Percentiles rank a stretch among this genome's conserved stretches.
Evolutionary conservation across 2,329 filamentous ascomycete species (phyloP).

Genomic region (Colletotrichum tabaci): DNA sequence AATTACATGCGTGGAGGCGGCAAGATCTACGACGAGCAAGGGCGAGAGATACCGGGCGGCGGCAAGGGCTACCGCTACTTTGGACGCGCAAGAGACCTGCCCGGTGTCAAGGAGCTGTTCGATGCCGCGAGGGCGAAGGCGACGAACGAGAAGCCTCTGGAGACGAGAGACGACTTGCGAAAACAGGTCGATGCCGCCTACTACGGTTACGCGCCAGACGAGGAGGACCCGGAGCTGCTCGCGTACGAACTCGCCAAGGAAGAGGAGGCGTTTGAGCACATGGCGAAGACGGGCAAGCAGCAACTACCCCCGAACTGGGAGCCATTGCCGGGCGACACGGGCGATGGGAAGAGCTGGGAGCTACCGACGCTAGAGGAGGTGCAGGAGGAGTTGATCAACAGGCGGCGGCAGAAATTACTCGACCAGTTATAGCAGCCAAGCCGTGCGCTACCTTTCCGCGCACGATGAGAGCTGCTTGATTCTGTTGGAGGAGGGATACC

Average conservation of each 20-base stretch:
- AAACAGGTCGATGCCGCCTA: constrained; percentile 92
- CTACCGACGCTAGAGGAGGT: constrained; percentile 92
- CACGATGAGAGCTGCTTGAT: constrained; percentile 16
- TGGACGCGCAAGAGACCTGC: constrained; percentile 88
- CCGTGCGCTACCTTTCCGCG: not conserved
- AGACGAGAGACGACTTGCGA: constrained; percentile 78
- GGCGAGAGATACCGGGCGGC: constrained; percentile 78
- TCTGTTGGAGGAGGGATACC: not conserved
- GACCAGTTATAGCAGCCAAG: constrained; percentile 75
- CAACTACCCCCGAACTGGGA: constrained; percentile 82
- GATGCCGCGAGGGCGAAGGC: constrained; percentile 75
- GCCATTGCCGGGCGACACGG: constrained; percentile 86
- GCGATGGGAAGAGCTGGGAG: constrained; percentile 86
- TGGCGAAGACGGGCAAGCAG: constrained; percentile 71
- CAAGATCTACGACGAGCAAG: constrained; percentile 81
- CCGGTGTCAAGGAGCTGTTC: constrained; percentile 96
- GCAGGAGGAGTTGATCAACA: constrained; percentile 92
- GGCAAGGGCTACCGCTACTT: constrained; percentile 97
- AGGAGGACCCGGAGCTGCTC: constrained; percentile 87
- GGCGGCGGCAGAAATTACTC: constrained; percentile 85
- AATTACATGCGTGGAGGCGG: constrained; percentile 90
- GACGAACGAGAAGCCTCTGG: constrained; percentile 74
- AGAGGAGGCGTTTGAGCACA: constrained; percentile 80
- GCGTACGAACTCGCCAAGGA: constrained; percentile 89
- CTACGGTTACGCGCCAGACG: constrained; percentile 93